Evolutionary conservation across 306 rosid genomes (phyloP).

Genomic region (Arachis stenosperma): DNA sequence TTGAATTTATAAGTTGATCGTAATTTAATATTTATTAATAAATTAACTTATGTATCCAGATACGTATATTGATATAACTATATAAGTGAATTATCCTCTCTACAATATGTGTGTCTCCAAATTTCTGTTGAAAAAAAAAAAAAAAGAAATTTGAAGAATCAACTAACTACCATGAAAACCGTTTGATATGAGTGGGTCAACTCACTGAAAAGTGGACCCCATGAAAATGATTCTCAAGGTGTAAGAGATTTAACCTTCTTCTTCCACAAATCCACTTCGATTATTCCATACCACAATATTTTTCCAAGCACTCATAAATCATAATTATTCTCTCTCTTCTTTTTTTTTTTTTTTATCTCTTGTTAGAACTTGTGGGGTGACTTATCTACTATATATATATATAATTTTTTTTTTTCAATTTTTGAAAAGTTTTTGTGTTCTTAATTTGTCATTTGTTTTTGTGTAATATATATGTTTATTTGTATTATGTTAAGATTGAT

Average conservation of each 20-base stretch:
- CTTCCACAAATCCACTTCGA: slow-evolving; percentile 58
- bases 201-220: slow-evolving; percentile 50
- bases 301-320: slow-evolving; percentile 31
- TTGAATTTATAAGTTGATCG: too few species aligned
- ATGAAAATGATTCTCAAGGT: slow-evolving; percentile 54
- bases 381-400: neutral
- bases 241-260: slow-evolving; percentile 44
- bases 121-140: slow-evolving; percentile 18
- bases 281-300: slow-evolving; percentile 52
- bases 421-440: slow-evolving; percentile 10
- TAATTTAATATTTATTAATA: too few species aligned
- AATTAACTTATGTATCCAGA: too few species aligned
- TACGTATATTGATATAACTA: too few species aligned
- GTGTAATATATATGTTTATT: slow-evolving; percentile 6
- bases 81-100: too few species aligned
- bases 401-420: neutral
- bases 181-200: slow-evolving; percentile 56
- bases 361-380: slow-evolving; percentile 44
- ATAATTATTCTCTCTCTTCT: neutral
- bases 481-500: slow-evolving; percentile 3
- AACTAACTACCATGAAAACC: slow-evolving; percentile 37
- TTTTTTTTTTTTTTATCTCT: slow-evolving; percentile 25
- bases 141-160: slow-evolving; percentile 1
- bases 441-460: slow-evolving; percentile 5
- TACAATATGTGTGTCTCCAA: too few species aligned